Conservation (phyloP, 495 filamentous ascomycete genomes). For the Cercophora scortea region DNA sequence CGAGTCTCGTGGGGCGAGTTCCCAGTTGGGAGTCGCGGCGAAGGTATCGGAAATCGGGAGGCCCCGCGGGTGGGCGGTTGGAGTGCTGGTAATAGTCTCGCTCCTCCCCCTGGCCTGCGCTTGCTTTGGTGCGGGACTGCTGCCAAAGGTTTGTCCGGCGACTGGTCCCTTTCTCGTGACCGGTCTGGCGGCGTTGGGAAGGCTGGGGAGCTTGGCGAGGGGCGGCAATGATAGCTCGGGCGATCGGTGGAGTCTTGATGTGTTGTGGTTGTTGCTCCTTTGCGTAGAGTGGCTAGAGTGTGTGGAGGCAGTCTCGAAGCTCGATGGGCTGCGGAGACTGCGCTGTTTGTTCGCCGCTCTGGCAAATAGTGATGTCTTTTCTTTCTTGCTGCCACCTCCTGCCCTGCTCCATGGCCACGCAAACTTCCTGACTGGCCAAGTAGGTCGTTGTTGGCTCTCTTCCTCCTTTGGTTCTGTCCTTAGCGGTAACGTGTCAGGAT, state of each 20-base stretch:
- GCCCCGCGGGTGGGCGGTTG: too few species aligned
- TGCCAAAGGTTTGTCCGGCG: background rate
- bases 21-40: background rate
- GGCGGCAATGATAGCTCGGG: too few species aligned
- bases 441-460: slow-evolving; percentile 4
- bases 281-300: background rate
- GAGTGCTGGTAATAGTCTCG: too few species aligned
- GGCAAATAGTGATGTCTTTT: background rate
- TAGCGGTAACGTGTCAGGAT: slow-evolving; percentile 1
- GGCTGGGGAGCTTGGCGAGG: background rate
- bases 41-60: too few species aligned
- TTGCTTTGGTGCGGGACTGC: background rate
- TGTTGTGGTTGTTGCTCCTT: background rate
- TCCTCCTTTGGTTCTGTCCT: slow-evolving; percentile 5
- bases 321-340: slow-evolving; percentile 5
- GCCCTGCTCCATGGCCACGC: slow-evolving; percentile 20
- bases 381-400: background rate
- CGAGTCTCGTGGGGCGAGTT: slow-evolving; percentile 10
- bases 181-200: background rate
- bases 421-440: slow-evolving; percentile 4
- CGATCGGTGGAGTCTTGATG: too few species aligned
- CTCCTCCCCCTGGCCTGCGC: too few species aligned
- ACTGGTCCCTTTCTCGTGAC: slow-evolving; percentile 8
- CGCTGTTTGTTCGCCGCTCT: slow-evolving; percentile 4
- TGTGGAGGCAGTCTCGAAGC: background rate